These are phyloP conservation scores for Dipteronia sinensis DNA, from an alignment of 345 rosid genomes.

Conservation along the genomic window DNA sequence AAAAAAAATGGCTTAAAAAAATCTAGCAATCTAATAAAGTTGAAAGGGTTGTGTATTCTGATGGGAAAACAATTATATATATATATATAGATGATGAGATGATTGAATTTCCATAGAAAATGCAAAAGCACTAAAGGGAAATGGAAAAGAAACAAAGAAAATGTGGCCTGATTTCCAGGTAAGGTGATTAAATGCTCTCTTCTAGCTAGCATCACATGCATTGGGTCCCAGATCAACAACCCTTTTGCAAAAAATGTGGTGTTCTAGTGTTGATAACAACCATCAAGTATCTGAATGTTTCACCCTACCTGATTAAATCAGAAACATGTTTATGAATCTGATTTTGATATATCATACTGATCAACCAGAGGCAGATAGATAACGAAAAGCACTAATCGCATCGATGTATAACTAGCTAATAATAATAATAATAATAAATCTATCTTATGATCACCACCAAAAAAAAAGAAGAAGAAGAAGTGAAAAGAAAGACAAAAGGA, in stretches of 20 bases:
- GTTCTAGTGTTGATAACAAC: constrained; percentile 7
- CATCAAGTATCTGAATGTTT: constrained; percentile 22
- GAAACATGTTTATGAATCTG: constrained; percentile 6
- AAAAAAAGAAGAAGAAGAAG: too few relatives aligned
- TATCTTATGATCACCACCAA: background rate
- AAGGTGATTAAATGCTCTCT: background rate
- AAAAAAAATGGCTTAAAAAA: background rate
- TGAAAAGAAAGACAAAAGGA: constrained; percentile 6
- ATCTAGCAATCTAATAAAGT: background rate
- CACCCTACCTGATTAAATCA: constrained; percentile 7
- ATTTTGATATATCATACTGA: background rate
- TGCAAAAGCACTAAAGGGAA: constrained; percentile 3
- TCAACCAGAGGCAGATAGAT: background rate
- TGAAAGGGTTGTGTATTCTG: constrained; percentile 1
- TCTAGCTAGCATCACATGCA: constrained; percentile 24
- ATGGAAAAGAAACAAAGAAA: constrained; percentile 4
- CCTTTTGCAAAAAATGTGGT: constrained; percentile 17
- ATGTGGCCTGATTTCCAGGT: constrained; percentile 1
- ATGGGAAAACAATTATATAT: constrained; percentile 6
- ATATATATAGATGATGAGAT: background rate
- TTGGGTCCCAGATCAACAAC: constrained; percentile 31
- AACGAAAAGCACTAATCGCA: background rate
- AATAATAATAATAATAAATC: background rate
- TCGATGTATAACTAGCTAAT: too few relatives aligned
- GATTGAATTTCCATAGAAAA: constrained; percentile 4